Percentiles rank a stretch among this genome's conserved stretches.
Evolutionary conservation across 2,329 filamentous ascomycete genomes (phyloP).

Genomic region (Colletotrichum sp.): DNA sequence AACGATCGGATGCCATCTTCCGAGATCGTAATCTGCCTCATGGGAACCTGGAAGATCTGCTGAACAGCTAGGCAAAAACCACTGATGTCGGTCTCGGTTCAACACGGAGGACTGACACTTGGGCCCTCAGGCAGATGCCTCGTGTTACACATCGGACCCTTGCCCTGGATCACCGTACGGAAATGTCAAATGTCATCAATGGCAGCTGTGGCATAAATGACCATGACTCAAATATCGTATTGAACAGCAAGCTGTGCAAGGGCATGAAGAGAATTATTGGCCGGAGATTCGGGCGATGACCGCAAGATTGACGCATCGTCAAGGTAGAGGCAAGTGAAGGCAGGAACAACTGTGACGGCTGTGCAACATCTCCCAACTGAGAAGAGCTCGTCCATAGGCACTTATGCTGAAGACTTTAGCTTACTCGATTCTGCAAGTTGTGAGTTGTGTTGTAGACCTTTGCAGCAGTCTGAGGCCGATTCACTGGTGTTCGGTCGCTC

Average conservation of each 20-base stretch:
- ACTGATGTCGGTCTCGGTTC: neutral
- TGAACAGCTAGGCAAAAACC: neutral
- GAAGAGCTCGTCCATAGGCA: neutral
- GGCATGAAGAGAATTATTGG: neutral
- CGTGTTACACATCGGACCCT: neutral
- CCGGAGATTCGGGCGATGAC: neutral
- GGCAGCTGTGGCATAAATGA: neutral
- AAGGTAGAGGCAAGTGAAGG: neutral
- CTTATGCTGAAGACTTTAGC: neutral
- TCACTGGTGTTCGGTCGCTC: neutral
- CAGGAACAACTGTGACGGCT: neutral
- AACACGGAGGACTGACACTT: neutral
- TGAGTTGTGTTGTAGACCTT: neutral
- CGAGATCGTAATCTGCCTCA: neutral
- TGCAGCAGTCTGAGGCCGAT: neutral
- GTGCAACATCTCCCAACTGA: neutral
- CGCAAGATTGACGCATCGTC: neutral
- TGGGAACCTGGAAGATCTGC: neutral
- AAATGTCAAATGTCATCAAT: neutral
- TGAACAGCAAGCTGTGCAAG: neutral
- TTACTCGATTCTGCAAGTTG: neutral
- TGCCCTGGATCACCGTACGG: neutral
- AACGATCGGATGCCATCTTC: neutral
- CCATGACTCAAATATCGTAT: neutral
- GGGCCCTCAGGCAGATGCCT: neutral